A percentile compares a stretch with the other conserved stretches of the same genome.
Evolutionary conservation across 352 stramenopile genomes (phyloP).

Genomic region (Globisporangium paroecandrum): DNA sequence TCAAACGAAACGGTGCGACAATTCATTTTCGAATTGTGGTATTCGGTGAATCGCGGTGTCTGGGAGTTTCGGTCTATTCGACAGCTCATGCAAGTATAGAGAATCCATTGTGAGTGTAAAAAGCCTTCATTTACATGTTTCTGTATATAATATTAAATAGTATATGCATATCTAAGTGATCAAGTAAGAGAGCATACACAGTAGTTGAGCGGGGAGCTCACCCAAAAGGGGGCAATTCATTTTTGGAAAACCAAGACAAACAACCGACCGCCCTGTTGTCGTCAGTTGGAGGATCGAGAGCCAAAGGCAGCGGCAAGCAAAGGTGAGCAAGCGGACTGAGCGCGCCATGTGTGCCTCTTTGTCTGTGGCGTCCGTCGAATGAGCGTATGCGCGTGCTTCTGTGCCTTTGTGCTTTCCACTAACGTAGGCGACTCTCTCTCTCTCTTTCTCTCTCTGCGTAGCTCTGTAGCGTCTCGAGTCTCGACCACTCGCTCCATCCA

Average conservation of each 20-base stretch:
- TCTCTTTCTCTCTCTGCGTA: neutral
- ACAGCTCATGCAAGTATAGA: neutral
- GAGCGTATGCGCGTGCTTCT: neutral
- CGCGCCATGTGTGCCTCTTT: neutral
- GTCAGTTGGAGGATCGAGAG: constrained; percentile 6
- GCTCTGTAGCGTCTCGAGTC: neutral
- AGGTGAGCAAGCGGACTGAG: neutral
- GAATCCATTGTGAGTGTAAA: neutral
- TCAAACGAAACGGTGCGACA: constrained; percentile 15
- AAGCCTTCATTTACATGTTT: too few relatives aligned
- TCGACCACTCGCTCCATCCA: neutral
- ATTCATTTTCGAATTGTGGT: constrained; percentile 18
- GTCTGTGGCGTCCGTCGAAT: neutral
- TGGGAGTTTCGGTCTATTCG: neutral
- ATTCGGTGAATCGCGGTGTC: neutral
- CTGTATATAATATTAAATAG: neutral
- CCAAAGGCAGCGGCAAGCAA: constrained; percentile 7
- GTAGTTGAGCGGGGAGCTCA: neutral
- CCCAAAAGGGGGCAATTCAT: neutral
- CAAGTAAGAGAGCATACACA: neutral
- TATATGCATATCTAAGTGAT: neutral
- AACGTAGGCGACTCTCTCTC: neutral
- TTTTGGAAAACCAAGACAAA: neutral
- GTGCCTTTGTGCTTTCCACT: neutral
- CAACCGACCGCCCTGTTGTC: neutral